Evolutionary conservation across 192 early-diverging fungal genomes (phyloP), one percentile per base, ranked within the genome.

Genomic region (Chytriomyces sp.): DNA sequence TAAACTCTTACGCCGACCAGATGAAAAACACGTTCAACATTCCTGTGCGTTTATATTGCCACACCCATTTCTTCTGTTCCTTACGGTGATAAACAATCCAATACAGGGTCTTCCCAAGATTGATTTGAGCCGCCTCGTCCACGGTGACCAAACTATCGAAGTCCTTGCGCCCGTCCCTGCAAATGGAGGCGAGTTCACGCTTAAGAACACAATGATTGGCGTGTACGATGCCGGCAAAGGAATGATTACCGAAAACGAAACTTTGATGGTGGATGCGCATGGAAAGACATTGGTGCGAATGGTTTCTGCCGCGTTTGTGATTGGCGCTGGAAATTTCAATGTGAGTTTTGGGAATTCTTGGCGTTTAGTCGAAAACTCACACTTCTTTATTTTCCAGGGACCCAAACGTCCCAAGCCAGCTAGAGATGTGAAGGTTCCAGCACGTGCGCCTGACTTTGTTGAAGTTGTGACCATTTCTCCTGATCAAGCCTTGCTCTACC

Each of bases 201-300:
- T 90, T 0, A 73, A 84, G 10, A 85, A 82, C 10, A 90, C 77
- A 0, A 71, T 91, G 20, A 74, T 78, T 8, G 93, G 93, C 23
- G 89, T 94, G 0, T 94, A 91, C 77, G 93, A 94, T 78, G 90
- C 91, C 64, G 92, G 91, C 16, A 87, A 87, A 80, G 91, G 91
- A 6, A 91, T 92, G 90, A 82, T 94, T 11, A 88, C 91, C 75
- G 91, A 92, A 61, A 75, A 69, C n/a, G 90, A 89, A 16, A 78
- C 86, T 18, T 62, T 82, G 16, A 73, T 91, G 50, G 75, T 86
- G 10, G 87, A 91, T 68, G 64, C 80, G 50, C 68, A 64, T 44
- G 82, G 81, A 6, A 75, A 50, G n/a, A 20, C 66, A 16, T 20
- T 79, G 23, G 81, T 69, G 5, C 76, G 77, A 77, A 87, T 80